Evolutionary conservation across 2,329 filamentous ascomycete genomes (phyloP).

Genomic region (Colletotrichum eremochloae): DNA sequence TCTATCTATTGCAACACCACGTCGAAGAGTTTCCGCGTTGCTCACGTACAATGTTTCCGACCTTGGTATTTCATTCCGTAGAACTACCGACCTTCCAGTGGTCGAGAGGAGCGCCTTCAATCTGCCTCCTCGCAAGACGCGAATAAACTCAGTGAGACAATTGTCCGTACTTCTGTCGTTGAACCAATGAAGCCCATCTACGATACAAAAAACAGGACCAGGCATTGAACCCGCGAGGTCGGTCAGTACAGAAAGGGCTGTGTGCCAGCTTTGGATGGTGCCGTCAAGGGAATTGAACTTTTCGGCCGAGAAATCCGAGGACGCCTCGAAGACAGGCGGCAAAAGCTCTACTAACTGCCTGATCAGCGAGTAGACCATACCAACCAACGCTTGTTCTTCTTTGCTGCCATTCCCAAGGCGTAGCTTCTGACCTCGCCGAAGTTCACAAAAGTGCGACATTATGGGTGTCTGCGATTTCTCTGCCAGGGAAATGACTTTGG

Average conservation of each 20-base stretch:
- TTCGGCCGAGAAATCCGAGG: background rate
- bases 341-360: slow-evolving; percentile 42
- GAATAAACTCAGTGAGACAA: background rate
- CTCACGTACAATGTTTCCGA: slow-evolving; percentile 4
- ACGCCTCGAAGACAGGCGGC: slow-evolving; percentile 20
- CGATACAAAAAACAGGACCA: slow-evolving; percentile 5
- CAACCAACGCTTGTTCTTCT: slow-evolving; percentile 15
- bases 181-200: slow-evolving; percentile 24
- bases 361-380: slow-evolving; percentile 27
- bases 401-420: background rate
- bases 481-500: slow-evolving; percentile 25
- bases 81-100: slow-evolving; percentile 11
- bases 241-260: background rate
- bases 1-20: slow-evolving; percentile 5
- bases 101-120: slow-evolving; percentile 12
- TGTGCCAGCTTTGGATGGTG: background rate
- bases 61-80: background rate
- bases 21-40: background rate
- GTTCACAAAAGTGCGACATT: slow-evolving; percentile 44
- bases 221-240: background rate
- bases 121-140: background rate
- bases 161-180: slow-evolving; percentile 3
- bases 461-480: slow-evolving; percentile 10
- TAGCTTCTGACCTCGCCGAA: background rate
- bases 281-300: slow-evolving; percentile 7